Conservation (phyloP, 2,329 filamentous ascomycete genomes). For the Drechslerella stenobrocha region DNA sequence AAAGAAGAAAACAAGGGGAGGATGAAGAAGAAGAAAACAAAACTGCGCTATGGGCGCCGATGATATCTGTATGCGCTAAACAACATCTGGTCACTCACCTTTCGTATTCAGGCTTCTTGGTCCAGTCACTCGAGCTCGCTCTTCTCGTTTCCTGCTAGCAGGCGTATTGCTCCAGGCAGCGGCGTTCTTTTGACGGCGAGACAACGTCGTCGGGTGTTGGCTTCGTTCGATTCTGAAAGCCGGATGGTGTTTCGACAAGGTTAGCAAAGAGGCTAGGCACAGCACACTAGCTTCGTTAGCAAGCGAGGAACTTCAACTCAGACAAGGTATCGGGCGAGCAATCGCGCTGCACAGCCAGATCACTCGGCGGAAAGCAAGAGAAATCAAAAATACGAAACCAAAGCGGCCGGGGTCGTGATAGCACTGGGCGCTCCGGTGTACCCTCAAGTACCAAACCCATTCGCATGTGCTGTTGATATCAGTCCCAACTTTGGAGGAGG, state of each 20-base stretch:
- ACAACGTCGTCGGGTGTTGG: conserved; percentile 25
- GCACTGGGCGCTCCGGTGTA: conserved; percentile 27
- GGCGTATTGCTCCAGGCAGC: conserved; percentile 7
- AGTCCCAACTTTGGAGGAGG: conserved; percentile 37
- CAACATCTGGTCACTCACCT: conserved; percentile 30
- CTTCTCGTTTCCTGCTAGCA: conserved; percentile 2
- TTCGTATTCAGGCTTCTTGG: conserved; percentile 33
- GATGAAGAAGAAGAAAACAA: conserved; percentile 1
- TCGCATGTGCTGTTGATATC: conserved; percentile 39
- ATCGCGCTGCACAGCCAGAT: conserved; percentile 22
- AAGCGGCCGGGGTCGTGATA: conserved; percentile 28
- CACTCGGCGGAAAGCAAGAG: conserved; percentile 6
- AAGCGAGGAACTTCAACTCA: conserved; percentile 33
- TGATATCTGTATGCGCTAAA: conserved; percentile 17
- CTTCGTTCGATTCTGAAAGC: conserved; percentile 19
- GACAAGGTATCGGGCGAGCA: conserved; percentile 25
- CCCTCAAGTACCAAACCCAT: conserved; percentile 32
- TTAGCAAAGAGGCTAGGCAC: conserved; percentile 23
- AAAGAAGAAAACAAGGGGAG: conserved; percentile 9
- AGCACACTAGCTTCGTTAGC: conserved; percentile 30
- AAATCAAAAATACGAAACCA: conserved; percentile 7
- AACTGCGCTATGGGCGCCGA: not conserved
- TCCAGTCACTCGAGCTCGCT: conserved; percentile 26
- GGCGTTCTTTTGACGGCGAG: conserved; percentile 12
- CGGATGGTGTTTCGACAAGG: conserved; percentile 20